Conservation (phyloP, 2,329 filamentous ascomycete species). For the Conoideocrella luteorostrata region DNA sequence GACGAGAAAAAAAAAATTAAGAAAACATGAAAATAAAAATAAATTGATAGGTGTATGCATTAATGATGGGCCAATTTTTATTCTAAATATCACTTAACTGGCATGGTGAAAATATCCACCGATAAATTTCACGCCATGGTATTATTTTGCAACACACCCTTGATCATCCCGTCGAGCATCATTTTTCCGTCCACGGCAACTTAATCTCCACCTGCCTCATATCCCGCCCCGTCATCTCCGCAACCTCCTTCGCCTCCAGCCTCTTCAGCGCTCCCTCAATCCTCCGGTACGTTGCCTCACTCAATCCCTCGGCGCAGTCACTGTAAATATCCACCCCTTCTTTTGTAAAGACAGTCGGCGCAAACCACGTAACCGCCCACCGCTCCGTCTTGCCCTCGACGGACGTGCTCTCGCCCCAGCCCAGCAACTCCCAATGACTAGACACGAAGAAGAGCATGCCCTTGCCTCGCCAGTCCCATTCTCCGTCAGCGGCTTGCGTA, state of each 20-base stretch:
- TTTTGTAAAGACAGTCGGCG: conserved; percentile 74
- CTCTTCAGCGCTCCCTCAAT: conserved; percentile 47
- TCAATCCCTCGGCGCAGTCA: conserved; percentile 53
- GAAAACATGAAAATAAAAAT: no score
- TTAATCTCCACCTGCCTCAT: conserved; percentile 46
- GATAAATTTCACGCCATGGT: no score
- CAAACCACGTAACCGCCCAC: conserved; percentile 82
- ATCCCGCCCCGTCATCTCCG: conserved; percentile 39
- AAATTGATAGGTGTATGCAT: no score
- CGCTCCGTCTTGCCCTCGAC: conserved; percentile 39
- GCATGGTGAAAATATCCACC: no score
- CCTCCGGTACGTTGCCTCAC: conserved; percentile 45
- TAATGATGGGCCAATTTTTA: no score
- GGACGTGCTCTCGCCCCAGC: conserved; percentile 54
- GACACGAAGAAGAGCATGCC: conserved; percentile 66
- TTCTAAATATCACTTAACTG: no score
- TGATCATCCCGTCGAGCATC: neutral
- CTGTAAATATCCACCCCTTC: conserved; percentile 77
- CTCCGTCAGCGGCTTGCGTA: conserved; percentile 29
- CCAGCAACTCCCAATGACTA: conserved; percentile 76
- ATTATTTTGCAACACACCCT: neutral
- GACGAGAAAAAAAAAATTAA: no score
- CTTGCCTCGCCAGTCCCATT: conserved; percentile 73
- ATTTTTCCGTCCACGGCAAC: conserved; percentile 41
- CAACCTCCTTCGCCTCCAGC: conserved; percentile 48